phyloP scores from a whole-genome alignment of 495 filamentous ascomycete genomes.

The Parathielavia appendiculata region DNA sequence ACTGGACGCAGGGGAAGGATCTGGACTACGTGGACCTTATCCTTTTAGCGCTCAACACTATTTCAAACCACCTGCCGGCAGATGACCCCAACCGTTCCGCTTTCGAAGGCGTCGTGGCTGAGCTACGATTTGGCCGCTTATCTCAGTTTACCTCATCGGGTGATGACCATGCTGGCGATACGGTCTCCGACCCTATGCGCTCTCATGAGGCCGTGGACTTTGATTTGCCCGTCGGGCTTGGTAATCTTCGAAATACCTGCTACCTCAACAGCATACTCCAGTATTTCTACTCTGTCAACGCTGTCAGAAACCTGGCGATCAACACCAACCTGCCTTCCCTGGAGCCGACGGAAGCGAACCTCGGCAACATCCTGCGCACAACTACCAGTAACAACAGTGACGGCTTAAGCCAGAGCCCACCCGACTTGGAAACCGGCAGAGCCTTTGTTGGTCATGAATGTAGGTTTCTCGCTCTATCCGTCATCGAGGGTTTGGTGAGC shows the following conservation, averaged over 20 bases:
- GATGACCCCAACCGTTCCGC: slow-evolving; percentile 16
- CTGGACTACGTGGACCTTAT: slow-evolving; percentile 9
- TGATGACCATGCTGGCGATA: background rate
- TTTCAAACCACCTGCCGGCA: background rate
- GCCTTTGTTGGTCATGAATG: slow-evolving; percentile 49
- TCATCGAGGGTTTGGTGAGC: background rate
- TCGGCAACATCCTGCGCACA: slow-evolving; percentile 62
- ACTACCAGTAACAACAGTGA: slow-evolving; percentile 14
- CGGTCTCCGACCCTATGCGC: background rate
- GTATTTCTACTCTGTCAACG: slow-evolving; percentile 85
- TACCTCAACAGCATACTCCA: slow-evolving; percentile 96
- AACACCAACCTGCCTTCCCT: slow-evolving; percentile 61
- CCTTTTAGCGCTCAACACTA: slow-evolving; percentile 22
- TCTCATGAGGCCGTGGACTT: slow-evolving; percentile 4
- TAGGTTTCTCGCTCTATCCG: slow-evolving; percentile 40
- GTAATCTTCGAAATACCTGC: slow-evolving; percentile 95
- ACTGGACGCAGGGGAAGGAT: slow-evolving; percentile 8
- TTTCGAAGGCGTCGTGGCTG: slow-evolving; percentile 17
- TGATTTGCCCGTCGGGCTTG: slow-evolving; percentile 73
- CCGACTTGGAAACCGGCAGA: slow-evolving; percentile 34
- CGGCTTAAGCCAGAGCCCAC: background rate
- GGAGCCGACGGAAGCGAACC: slow-evolving; percentile 53
- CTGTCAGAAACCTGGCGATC: slow-evolving; percentile 74
- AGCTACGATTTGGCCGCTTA: slow-evolving; percentile 11
- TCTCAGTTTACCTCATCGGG: background rate